Evolutionary conservation across 2,329 filamentous ascomycete species (phyloP), one percentile per base, ranked within the genome.

Genomic region (Coniochaeta sp.): DNA sequence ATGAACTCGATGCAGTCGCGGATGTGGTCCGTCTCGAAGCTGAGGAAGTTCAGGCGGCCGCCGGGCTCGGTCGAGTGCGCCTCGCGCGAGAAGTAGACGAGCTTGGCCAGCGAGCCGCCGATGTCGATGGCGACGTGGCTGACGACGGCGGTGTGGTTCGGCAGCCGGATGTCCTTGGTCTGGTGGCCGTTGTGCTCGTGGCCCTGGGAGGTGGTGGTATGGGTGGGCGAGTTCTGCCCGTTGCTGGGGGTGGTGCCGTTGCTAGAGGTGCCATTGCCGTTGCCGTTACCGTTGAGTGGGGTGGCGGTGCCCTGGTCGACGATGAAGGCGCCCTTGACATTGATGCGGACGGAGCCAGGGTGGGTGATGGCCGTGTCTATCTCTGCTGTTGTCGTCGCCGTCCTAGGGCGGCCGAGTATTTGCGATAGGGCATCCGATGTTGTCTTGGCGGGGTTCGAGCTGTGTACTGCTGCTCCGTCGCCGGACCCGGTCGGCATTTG

Each of bases 91-190:
- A 97, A 97, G 74, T 96, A 99, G 54, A 99, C 94, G 45, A 99
- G 82, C 73, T 99, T 99, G 58, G 91, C 91, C 30, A 99, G 77
- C 14, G 91, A 95, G 59, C 94, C 94, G 58, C 94, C 94, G 68
- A 99, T 97, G 78, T 99, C 94, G 55, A 96, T 86, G 50, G 94
- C 94, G 60, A 99, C 89, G 74, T 99, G 94, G 74, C 91, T 96
- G 59, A 99, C 92, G 8, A 96, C 85, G 10, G 88, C 87, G 12
- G 89, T 96, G 70, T 99, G 94, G 69, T 97, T 94, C 26, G 94
- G 94, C 54, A 99, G 75, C n/a, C 94, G 81, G 61, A 99, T 99
- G 66, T 96, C 94, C 65, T 89, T 91, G 52, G 89, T 91, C 67
- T 95, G 89, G 67, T 81, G 67, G 61, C 78, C 68, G 59, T 74